phyloP scores from a whole-genome alignment of 202 grass and related monocot species.

The Bolboschoenoplectus hybrid region DNA sequence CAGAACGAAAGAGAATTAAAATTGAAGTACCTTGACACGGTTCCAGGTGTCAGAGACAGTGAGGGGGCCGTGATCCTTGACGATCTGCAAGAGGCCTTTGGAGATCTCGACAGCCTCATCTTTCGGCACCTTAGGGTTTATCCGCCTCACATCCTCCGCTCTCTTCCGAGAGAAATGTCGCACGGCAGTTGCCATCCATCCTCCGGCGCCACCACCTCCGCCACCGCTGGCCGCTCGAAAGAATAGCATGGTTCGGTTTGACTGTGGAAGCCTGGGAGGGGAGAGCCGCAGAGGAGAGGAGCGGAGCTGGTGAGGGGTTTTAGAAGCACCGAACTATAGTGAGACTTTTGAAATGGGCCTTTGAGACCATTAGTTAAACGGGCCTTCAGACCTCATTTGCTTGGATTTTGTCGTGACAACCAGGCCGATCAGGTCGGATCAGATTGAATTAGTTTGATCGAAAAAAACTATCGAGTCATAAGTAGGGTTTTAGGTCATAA shows the following conservation, averaged over 20 bases:
- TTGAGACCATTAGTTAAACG: not conserved
- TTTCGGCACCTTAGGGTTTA: conserved; percentile 88
- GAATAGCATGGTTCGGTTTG: conserved; percentile 56
- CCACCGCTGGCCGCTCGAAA: conserved; percentile 45
- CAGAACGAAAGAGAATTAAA: not conserved
- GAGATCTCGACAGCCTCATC: conserved; percentile 84
- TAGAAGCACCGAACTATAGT: not conserved
- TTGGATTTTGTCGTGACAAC: not conserved
- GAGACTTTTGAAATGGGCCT: not conserved
- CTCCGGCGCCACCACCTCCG: conserved; percentile 20
- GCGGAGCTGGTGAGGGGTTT: not conserved
- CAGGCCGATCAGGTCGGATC: not conserved
- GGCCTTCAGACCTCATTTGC: not conserved
- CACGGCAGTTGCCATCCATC: conserved; percentile 44
- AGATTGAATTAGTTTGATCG: no score
- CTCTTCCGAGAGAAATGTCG: conserved; percentile 82
- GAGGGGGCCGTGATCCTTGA: conserved; percentile 80
- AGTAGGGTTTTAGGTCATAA: no score
- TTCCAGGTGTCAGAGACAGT: conserved; percentile 80
- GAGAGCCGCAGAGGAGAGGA: not conserved
- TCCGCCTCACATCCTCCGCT: conserved; percentile 58
- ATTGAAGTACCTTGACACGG: conserved; percentile 62
- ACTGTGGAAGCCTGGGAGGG: not conserved
- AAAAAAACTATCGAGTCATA: no score
- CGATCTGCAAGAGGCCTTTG: conserved; percentile 68